A percentile compares a stretch with the other conserved stretches of the same genome.
Evolutionary conservation across 1,284 basidiomycete species (phyloP).

Genomic region (Marasmius tenuissimus): DNA sequence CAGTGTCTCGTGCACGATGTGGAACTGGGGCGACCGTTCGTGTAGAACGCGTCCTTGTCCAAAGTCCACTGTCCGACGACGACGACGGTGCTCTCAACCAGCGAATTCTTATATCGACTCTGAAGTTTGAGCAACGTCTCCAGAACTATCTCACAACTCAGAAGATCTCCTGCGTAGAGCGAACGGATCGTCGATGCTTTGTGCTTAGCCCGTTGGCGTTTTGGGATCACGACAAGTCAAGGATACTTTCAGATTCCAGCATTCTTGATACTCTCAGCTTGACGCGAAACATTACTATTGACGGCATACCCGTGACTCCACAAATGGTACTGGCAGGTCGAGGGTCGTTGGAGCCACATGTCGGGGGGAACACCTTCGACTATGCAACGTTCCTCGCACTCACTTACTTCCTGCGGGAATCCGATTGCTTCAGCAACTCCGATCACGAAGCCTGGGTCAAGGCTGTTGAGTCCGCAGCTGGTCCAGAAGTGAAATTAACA

Average conservation of each 20-base stretch:
- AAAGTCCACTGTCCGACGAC: slow-evolving; percentile 47
- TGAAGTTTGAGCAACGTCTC: slow-evolving; percentile 62
- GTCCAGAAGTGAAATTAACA: slow-evolving; percentile 42
- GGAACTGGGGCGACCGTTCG: slow-evolving; percentile 72
- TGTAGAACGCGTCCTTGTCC: slow-evolving; percentile 75
- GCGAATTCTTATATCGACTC: slow-evolving; percentile 59
- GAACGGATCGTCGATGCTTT: slow-evolving; percentile 54
- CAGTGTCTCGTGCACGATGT: slow-evolving; percentile 72
- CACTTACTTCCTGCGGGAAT: slow-evolving; percentile 77
- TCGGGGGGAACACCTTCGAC: slow-evolving; percentile 47
- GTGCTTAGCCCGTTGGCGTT: slow-evolving; percentile 72
- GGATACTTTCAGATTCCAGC: slow-evolving; percentile 52
- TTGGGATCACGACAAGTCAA: slow-evolving; percentile 64
- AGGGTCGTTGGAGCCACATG: slow-evolving; percentile 50
- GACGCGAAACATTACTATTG: slow-evolving; percentile 51
- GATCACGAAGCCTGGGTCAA: slow-evolving; percentile 67
- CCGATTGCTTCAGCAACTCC: slow-evolving; percentile 60
- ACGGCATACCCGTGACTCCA: slow-evolving; percentile 62
- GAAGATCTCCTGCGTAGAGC: slow-evolving; percentile 51
- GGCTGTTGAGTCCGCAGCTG: slow-evolving; percentile 48
- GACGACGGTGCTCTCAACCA: slow-evolving; percentile 55
- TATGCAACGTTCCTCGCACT: slow-evolving; percentile 71
- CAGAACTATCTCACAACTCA: slow-evolving; percentile 41
- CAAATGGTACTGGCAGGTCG: slow-evolving; percentile 78
- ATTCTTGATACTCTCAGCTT: slow-evolving; percentile 57